Percentiles rank a stretch among this genome's conserved stretches.
These are phyloP conservation scores for Vitis hybrid DNA, from an alignment of 177 flowering plant species.

Conservation along the genomic window DNA sequence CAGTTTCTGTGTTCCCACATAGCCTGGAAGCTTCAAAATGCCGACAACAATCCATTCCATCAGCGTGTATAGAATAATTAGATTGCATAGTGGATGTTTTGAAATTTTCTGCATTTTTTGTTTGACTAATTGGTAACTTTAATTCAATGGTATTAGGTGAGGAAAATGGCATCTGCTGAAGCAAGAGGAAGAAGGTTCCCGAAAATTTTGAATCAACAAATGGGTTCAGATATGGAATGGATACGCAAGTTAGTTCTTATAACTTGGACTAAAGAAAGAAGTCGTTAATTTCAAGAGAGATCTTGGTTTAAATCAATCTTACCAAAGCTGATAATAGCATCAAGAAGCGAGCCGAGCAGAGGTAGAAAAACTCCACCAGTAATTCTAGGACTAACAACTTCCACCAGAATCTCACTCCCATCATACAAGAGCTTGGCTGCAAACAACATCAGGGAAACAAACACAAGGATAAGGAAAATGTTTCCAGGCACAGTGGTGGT, in stretches of 20 bases:
- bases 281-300: too few species aligned
- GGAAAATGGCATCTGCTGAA: too few species aligned
- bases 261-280: too few species aligned
- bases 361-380: slow-evolving; percentile 26
- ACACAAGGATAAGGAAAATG: slow-evolving; percentile 19
- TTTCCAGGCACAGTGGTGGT: slow-evolving; percentile 12
- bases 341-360: slow-evolving; percentile 21
- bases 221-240: neutral
- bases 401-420: slow-evolving; percentile 28
- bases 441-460: slow-evolving; percentile 23
- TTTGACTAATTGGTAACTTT: too few species aligned
- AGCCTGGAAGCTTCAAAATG: slow-evolving; percentile 30
- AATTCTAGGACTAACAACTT: slow-evolving; percentile 24
- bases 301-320: too few species aligned
- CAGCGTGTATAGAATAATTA: too few species aligned
- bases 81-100: too few species aligned
- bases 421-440: slow-evolving; percentile 16
- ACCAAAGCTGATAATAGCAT: slow-evolving; percentile 25
- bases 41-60: too few species aligned
- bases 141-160: too few species aligned
- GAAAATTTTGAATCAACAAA: too few species aligned
- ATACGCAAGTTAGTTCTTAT: neutral
- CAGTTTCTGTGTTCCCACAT: slow-evolving; percentile 26
- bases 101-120: too few species aligned
- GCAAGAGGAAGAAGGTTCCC: too few species aligned